Evolutionary conservation across 1,139 yeast genomes (phyloP), one percentile per base, ranked within the genome.

Genomic region (Taphrina deformans): DNA sequence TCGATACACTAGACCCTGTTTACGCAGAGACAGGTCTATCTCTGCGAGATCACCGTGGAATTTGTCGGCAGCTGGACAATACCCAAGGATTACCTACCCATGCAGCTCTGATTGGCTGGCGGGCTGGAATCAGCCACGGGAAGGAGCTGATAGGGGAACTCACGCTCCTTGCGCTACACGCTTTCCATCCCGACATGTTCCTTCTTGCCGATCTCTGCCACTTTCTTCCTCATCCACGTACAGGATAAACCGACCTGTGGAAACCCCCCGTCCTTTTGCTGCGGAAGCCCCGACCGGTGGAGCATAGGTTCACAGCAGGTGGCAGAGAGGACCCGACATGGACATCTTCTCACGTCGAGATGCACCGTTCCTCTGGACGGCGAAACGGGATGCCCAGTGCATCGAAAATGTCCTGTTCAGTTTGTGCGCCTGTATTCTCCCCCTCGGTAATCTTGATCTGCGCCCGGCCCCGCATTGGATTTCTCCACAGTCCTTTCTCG

Each of bases 401-500:
- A 26, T 48, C 53, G n/a, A 33, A 53, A 14, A 46, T 40, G 5
- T 46, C 60, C 35, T 52, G 55, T 26, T 67, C 52, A 31, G 64
- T 53, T 51, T 64, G 18, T 6, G 56, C 55, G n/a, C 40, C 55
- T 1, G 46, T 27, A 2, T 52, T 48, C 24, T 26, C 38, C 7
- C 63, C 63, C 10, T 26, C 41, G 2, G 63, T 59, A 29, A 59
- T 18, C 56, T 50, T 59, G 40, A 26, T 12, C 10, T 41, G 56
- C 1, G n/a, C 48, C 12, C 52, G 35, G 23, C 31, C 56, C 31
- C 59, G 35, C 52, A 52, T 26, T 16, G 41, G 44, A 33, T 38
- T 53, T 16, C 70, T 70, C 68, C 73, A 84, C 5, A 85, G 73
- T 0, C 88, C 89, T 62, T 78, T 78, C 53, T 81, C 82, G 58